These are phyloP conservation scores for Rhododendron ovatum DNA, from an alignment of 148 eudicot species.

Conservation along the genomic window DNA sequence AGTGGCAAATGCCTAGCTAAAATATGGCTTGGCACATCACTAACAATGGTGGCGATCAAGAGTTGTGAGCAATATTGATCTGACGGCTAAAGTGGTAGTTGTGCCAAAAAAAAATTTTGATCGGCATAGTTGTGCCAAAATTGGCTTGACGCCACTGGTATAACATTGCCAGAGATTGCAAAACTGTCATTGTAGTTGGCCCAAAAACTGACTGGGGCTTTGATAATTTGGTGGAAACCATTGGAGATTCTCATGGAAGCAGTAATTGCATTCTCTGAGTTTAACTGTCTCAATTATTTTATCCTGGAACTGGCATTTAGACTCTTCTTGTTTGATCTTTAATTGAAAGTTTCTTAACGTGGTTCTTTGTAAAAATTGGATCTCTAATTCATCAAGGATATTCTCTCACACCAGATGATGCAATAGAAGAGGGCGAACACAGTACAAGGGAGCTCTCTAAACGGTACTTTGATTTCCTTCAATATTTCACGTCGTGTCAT, in stretches of 20 bases:
- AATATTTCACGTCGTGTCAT: neutral
- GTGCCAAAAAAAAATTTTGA: neutral
- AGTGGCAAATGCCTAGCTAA: neutral
- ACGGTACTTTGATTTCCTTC: slow-evolving; percentile 28
- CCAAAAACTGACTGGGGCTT: neutral
- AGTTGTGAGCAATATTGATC: neutral
- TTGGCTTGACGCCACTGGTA: neutral
- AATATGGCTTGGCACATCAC: neutral
- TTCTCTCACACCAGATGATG: slow-evolving; percentile 30
- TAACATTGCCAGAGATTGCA: neutral
- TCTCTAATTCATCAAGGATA: neutral
- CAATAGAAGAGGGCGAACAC: slow-evolving; percentile 39
- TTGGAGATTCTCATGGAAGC: neutral
- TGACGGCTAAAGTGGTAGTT: neutral
- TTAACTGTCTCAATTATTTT: neutral
- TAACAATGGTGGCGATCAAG: neutral
- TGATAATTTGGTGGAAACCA: neutral
- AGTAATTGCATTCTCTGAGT: neutral
- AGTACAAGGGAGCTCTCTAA: slow-evolving; percentile 51
- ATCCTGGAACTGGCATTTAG: neutral
- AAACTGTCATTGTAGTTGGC: neutral
- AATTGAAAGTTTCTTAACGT: neutral
- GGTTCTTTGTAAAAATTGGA: neutral
- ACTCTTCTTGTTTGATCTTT: neutral
- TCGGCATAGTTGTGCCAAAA: neutral